These are phyloP conservation scores for Stevia rebaudiana DNA, from an alignment of 140 eudicot genomes.

Conservation along the genomic window DNA sequence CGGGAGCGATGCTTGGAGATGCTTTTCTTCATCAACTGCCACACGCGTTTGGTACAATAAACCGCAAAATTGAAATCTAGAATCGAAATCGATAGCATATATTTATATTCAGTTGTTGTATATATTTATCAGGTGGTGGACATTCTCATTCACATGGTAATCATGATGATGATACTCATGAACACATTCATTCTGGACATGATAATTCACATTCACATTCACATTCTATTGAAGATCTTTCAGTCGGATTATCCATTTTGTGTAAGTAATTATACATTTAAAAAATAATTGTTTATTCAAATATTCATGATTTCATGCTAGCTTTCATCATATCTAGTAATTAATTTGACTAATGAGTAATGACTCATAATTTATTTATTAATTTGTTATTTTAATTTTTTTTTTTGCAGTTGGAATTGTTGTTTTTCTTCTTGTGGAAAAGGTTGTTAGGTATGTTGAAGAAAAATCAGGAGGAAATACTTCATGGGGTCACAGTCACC, in stretches of 20 bases:
- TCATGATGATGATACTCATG: slow-evolving; percentile 37
- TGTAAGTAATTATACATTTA: slow-evolving; percentile 39
- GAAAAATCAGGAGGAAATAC: slow-evolving; percentile 54
- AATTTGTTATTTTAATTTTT: not conserved
- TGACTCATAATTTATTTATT: not conserved
- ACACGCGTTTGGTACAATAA: slow-evolving; percentile 83
- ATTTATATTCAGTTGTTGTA: not conserved
- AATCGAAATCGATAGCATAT: not conserved
- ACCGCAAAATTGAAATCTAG: not conserved
- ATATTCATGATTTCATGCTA: not conserved
- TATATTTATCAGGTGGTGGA: slow-evolving; percentile 56
- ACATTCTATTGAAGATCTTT: slow-evolving; percentile 83
- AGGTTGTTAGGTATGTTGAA: slow-evolving; percentile 83
- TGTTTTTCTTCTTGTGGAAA: slow-evolving; percentile 83
- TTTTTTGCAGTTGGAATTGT: slow-evolving; percentile 79
- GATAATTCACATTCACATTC: slow-evolving; percentile 50
- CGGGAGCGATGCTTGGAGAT: slow-evolving; percentile 83
- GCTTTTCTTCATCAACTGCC: slow-evolving; percentile 8
- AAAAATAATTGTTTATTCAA: slow-evolving; percentile 3
- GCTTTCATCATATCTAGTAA: not conserved
- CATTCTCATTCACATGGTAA: slow-evolving; percentile 74
- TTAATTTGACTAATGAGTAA: not conserved
- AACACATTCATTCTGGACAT: slow-evolving; percentile 42
- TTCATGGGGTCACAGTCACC: slow-evolving; percentile 59
- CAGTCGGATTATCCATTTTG: slow-evolving; percentile 72